Conservation (phyloP, 208 protist species). For the Leishmania braziliensis region DNA sequence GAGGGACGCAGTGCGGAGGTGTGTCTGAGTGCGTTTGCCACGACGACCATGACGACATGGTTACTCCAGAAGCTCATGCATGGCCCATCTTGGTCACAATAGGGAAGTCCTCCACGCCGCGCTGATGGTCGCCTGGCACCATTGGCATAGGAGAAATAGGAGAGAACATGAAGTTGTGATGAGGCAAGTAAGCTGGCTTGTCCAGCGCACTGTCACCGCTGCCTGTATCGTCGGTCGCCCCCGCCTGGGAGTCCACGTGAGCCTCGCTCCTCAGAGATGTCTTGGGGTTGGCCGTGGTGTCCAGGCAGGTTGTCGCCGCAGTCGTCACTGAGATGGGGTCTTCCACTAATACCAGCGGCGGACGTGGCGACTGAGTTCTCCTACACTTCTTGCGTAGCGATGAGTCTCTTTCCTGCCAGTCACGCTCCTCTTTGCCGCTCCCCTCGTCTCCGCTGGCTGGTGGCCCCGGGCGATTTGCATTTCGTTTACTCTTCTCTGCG, state of each 20-base stretch:
- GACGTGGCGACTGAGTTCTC: background rate
- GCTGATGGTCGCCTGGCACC: conserved; percentile 1
- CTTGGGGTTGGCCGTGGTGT: background rate
- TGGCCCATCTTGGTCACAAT: background rate
- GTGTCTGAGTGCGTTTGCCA: background rate
- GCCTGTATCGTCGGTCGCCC: conserved; percentile 14
- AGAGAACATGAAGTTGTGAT: conserved; percentile 12
- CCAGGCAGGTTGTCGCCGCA: background rate
- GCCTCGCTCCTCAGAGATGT: background rate
- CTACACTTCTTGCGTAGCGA: background rate
- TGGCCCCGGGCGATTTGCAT: background rate
- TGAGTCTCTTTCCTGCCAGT: background rate
- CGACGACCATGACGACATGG: background rate
- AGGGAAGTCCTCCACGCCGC: conserved; percentile 22
- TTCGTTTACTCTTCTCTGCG: background rate
- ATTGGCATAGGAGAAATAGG: conserved; percentile 15
- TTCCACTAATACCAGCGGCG: background rate
- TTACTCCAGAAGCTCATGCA: background rate
- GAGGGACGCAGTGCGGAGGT: background rate
- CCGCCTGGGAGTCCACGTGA: conserved; percentile 8
- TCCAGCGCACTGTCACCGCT: conserved; percentile 21
- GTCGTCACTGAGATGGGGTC: background rate
- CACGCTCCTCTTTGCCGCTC: background rate
- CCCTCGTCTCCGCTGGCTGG: background rate
- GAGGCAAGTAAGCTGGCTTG: background rate